Percentiles rank a stretch among this genome's conserved stretches.
phyloP scores from a whole-genome alignment of 1,284 basidiomycete genomes.

The Sanghuangporus weigelae region DNA sequence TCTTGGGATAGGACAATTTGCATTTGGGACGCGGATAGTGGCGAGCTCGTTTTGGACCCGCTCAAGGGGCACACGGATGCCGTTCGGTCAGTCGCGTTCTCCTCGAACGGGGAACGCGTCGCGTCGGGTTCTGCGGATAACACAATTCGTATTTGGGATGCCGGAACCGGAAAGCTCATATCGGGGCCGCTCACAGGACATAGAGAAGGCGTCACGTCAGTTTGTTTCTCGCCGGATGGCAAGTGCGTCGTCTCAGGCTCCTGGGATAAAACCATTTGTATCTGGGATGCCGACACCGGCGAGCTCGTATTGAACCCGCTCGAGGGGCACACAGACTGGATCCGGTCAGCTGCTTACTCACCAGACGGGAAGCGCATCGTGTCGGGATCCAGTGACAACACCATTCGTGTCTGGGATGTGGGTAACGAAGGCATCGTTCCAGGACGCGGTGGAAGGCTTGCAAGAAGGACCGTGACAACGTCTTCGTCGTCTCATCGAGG shows the following conservation, averaged over 20 bases:
- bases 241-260: no score
- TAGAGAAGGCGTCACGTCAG: not conserved
- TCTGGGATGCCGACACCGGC: not conserved
- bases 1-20: not conserved
- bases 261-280: not conserved
- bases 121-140: conserved; percentile 12
- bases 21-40: no score
- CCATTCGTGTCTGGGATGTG: conserved; percentile 95
- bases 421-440: not conserved
- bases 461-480: conserved; percentile 8
- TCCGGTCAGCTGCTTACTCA: conserved; percentile 38
- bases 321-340: conserved; percentile 35
- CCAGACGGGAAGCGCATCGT: conserved; percentile 25
- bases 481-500: not conserved
- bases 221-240: conserved; percentile 6
- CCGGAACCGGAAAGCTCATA: not conserved
- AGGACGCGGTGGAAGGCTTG: conserved; percentile 2
- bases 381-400: conserved; percentile 67
- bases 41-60: no score
- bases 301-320: conserved; percentile 26
- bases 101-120: conserved; percentile 9
- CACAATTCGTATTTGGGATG: conserved; percentile 19
- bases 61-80: no score
- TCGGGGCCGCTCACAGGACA: not conserved
- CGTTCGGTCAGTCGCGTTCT: no score